Percentiles rank a stretch among this genome's conserved stretches.
Conservation (phyloP, 2,329 filamentous ascomycete species). For the Rachicladosporium sp. region DNA sequence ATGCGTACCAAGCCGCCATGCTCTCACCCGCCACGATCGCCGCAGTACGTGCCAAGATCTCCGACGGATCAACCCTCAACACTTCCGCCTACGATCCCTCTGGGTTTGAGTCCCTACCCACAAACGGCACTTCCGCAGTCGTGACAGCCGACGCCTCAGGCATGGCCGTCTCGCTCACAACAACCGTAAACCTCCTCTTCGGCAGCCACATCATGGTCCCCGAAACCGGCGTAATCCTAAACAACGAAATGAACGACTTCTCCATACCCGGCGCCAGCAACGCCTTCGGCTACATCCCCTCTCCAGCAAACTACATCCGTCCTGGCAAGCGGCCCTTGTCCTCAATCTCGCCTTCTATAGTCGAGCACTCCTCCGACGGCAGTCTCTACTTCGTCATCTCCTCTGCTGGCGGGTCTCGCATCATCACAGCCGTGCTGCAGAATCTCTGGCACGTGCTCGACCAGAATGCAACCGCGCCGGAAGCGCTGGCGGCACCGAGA, state of each 20-base stretch:
- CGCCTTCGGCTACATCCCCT: constrained; percentile 74
- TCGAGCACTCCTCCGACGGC: constrained; percentile 50
- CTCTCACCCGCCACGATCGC: constrained; percentile 48
- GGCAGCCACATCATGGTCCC: constrained; percentile 69
- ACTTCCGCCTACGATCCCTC: constrained; percentile 61
- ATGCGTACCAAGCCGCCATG: constrained; percentile 54
- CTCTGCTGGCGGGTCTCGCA: constrained; percentile 68
- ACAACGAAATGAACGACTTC: constrained; percentile 57
- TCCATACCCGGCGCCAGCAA: constrained; percentile 67
- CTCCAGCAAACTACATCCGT: constrained; percentile 66
- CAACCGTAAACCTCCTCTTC: constrained; percentile 79
- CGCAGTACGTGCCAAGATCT: constrained; percentile 53
- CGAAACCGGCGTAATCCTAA: constrained; percentile 67
- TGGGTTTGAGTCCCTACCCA: constrained; percentile 53
- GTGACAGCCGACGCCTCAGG: constrained; percentile 60
- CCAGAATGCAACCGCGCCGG: constrained; percentile 43
- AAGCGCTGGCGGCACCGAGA: constrained; percentile 54
- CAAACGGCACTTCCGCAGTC: constrained; percentile 62
- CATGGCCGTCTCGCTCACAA: constrained; percentile 68
- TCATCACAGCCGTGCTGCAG: constrained; percentile 69
- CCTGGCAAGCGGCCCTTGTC: constrained; percentile 73
- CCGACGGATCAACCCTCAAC: constrained; percentile 58
- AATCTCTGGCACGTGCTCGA: constrained; percentile 63
- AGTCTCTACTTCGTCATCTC: constrained; percentile 58
- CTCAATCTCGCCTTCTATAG: constrained; percentile 69